Percentiles rank a stretch among this genome's conserved stretches.
These are phyloP conservation scores for Malassezia yamatoensis DNA, from an alignment of 1,284 basidiomycete genomes.

Conservation along the genomic window DNA sequence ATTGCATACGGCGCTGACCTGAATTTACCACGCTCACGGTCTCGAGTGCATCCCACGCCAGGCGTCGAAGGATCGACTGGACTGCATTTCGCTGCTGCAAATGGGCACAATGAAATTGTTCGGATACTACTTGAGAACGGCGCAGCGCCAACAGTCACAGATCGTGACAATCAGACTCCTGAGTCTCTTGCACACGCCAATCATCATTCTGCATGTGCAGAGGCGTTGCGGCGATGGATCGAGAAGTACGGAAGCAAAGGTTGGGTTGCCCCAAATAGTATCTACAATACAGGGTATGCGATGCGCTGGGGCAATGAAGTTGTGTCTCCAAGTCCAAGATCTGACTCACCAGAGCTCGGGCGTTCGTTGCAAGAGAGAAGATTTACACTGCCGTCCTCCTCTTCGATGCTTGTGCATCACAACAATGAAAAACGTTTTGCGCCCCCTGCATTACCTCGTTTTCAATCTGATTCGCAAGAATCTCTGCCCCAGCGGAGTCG, in stretches of 20 bases:
- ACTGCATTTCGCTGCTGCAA: constrained; percentile 44
- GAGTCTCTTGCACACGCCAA: constrained; percentile 31
- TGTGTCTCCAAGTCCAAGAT: not conserved
- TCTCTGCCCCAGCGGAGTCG: not conserved
- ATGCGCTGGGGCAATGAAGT: constrained; percentile 1
- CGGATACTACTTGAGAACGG: constrained; percentile 36
- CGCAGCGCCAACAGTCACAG: constrained; percentile 27
- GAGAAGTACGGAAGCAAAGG: constrained; percentile 27
- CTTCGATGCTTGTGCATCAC: too few species aligned
- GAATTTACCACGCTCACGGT: not conserved
- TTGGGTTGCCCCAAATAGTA: constrained; percentile 17
- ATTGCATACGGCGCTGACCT: constrained; percentile 40
- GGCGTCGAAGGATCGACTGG: constrained; percentile 40
- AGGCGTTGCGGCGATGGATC: constrained; percentile 29
- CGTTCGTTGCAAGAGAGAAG: not conserved
- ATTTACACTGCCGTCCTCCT: too few species aligned
- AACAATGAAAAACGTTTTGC: too few species aligned
- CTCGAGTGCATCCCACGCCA: constrained; percentile 16
- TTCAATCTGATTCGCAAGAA: too few species aligned
- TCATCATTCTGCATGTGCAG: constrained; percentile 25
- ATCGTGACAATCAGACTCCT: constrained; percentile 29
- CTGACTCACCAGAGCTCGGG: not conserved
- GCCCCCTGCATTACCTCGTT: too few species aligned
- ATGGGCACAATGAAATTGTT: constrained; percentile 36
- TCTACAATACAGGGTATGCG: constrained; percentile 6